phyloP scores from a whole-genome alignment of 331 rosid species.

The Cydonia oblonga region DNA sequence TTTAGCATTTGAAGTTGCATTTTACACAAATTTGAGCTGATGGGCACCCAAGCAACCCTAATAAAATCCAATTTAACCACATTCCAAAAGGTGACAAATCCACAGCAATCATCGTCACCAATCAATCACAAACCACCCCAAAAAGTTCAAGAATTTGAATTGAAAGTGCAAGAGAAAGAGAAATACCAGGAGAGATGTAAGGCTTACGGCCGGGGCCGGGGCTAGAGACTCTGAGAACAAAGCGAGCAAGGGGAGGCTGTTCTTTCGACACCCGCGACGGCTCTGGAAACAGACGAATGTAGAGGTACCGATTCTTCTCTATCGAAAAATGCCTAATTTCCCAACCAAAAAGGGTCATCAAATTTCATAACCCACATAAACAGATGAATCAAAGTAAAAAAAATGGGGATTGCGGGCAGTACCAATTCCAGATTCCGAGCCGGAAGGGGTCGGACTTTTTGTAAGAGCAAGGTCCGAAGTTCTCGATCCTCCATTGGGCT shows the following conservation, averaged over 20 bases:
- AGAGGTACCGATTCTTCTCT: slow-evolving; percentile 58
- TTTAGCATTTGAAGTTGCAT: background rate
- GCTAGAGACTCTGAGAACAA: slow-evolving; percentile 54
- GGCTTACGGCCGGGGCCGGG: slow-evolving; percentile 47
- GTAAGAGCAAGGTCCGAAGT: slow-evolving; percentile 54
- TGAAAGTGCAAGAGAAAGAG: background rate
- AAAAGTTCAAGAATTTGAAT: background rate
- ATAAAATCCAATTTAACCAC: background rate
- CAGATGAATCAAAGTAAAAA: background rate
- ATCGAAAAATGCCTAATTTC: slow-evolving; percentile 47
- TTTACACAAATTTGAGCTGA: background rate
- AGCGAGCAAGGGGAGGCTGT: slow-evolving; percentile 71
- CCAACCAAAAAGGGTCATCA: background rate
- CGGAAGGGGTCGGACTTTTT: slow-evolving; percentile 69
- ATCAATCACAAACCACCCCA: background rate
- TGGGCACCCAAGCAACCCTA: background rate
- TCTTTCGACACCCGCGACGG: slow-evolving; percentile 56
- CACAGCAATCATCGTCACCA: background rate
- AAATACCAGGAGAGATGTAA: slow-evolving; percentile 54
- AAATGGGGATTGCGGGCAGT: background rate
- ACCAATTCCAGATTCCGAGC: slow-evolving; percentile 95
- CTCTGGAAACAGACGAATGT: slow-evolving; percentile 74
- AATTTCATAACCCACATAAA: background rate
- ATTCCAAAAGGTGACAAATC: background rate
- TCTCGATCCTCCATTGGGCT: slow-evolving; percentile 84